These are phyloP conservation scores for Phytophthora rubi DNA, from an alignment of 352 stramenopile species.

Conservation along the genomic window DNA sequence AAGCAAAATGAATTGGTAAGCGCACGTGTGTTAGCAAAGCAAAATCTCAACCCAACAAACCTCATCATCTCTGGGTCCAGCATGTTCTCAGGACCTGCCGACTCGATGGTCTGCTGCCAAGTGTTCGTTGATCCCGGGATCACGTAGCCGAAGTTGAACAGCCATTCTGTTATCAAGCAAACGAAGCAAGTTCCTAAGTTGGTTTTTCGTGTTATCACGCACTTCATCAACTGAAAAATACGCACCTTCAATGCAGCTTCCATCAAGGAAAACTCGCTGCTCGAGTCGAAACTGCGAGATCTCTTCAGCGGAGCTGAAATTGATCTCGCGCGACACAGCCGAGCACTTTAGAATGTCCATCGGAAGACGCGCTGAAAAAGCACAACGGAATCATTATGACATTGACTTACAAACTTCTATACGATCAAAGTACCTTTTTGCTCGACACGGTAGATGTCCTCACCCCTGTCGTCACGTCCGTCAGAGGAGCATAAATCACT, in stretches of 20 bases:
- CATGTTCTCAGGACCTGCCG: conserved; percentile 89
- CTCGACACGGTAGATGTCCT: conserved; percentile 72
- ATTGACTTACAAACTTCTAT: background rate
- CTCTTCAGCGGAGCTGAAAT: conserved; percentile 91
- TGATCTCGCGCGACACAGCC: conserved; percentile 93
- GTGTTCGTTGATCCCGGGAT: conserved; percentile 95
- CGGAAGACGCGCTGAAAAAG: conserved; percentile 62
- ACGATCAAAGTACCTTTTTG: conserved; percentile 61
- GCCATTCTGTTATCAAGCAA: conserved; percentile 78
- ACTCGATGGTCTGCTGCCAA: conserved; percentile 96
- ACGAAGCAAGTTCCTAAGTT: background rate
- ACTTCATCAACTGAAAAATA: background rate
- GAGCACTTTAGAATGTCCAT: conserved; percentile 88
- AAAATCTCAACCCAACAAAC: conserved; percentile 31
- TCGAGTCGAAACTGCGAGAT: conserved; percentile 94
- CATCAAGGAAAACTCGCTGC: conserved; percentile 90
- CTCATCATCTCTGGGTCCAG: conserved; percentile 84
- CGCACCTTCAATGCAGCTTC: conserved; percentile 91
- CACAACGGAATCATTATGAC: background rate
- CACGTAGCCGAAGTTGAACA: conserved; percentile 96
- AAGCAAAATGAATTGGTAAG: background rate
- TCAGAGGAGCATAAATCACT: background rate
- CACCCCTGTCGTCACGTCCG: conserved; percentile 39
- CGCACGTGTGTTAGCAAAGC: background rate
- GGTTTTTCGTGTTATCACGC: background rate